Evolutionary conservation across 306 rosid species (phyloP), one percentile per base, ranked within the genome.

Genomic region (Trifolium dubium): DNA sequence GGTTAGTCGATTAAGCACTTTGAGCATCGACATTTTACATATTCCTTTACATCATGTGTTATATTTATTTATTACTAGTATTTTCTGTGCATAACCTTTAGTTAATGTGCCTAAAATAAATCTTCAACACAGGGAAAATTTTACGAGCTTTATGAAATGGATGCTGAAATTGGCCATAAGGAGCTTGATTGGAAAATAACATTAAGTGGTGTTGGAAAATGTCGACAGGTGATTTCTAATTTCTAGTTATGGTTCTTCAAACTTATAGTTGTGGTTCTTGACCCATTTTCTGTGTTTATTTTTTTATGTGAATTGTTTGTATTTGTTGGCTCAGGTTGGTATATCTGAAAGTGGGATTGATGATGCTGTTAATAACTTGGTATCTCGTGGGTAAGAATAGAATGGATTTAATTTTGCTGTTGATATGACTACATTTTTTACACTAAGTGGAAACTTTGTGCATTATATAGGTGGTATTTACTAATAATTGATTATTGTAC

Each of bases 121-220:
- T 79, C 67, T 34, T 77, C 39, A 70, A 59, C 64, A 10, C 90
- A 91, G 98, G 98, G 98, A 41, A 91, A 94, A 58, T 94, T 94
- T 80, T 94, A 94, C 63, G 97, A 94, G 89, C 96, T 94, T 10
- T 94, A 94, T 79, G 98, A 94, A 86, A 62, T 87, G 72, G 97
- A 94, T 85, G 97, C 98, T 82, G 98, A 94, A 78, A 89, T 88
- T 77, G 98, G 98, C 59, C 97, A 91, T 76, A 94, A 91, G 84
- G 98, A 94, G 88, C 98, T 91, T 83, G 92, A 91, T 83, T 94
- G 98, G 98, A 94, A 91, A 88, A 88, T 94, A 66, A 94, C 97
- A 64, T 73, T 94, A 9, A 91, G 98, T 63, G 98, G 98, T 10
- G 97, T 94, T 56, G 98, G 98, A 76, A 94, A 91, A 85, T 94